Evolutionary conservation across 345 rosid species (phyloP).

Genomic region (Mallotus nudiflorus): DNA sequence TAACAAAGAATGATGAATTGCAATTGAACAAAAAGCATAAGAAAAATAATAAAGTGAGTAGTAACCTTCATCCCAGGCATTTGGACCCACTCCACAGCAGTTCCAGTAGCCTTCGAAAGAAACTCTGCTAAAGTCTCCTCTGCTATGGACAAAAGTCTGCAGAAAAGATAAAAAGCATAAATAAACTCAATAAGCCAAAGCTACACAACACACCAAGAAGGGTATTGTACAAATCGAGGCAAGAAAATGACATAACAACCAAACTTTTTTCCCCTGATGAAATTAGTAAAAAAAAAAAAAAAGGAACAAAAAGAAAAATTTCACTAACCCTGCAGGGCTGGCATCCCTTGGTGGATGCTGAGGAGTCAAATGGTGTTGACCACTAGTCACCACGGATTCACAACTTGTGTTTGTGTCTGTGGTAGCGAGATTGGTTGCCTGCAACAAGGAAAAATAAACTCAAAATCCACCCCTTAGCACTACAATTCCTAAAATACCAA

Average conservation of each 20-base stretch:
- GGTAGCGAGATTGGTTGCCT: conserved; percentile 81
- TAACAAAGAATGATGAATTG: background rate
- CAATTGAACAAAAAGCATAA: conserved; percentile 11
- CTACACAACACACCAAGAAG: background rate
- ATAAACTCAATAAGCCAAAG: conserved; percentile 10
- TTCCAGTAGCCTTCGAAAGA: conserved; percentile 99
- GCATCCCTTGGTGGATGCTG: conserved; percentile 99
- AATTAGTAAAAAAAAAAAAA: background rate
- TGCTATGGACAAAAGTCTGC: conserved; percentile 97
- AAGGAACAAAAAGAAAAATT: background rate
- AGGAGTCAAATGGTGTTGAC: conserved; percentile 92
- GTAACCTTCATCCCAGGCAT: conserved; percentile 99
- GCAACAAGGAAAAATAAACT: conserved; percentile 26
- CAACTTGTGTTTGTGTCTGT: conserved; percentile 96
- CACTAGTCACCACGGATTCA: conserved; percentile 97
- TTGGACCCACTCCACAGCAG: conserved; percentile 99
- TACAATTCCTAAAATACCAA: background rate
- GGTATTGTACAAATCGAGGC: conserved; percentile 20
- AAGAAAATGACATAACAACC: conserved; percentile 41
- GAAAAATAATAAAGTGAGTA: conserved; percentile 11
- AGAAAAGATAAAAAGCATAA: conserved; percentile 23
- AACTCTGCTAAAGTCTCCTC: conserved; percentile 99
- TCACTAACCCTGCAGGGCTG: conserved; percentile 99
- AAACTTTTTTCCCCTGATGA: background rate
- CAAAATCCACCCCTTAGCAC: background rate